Evolutionary conservation across 805 yeast genomes (phyloP), one percentile per base, ranked within the genome.

Genomic region (Myxozyma sirexii): DNA sequence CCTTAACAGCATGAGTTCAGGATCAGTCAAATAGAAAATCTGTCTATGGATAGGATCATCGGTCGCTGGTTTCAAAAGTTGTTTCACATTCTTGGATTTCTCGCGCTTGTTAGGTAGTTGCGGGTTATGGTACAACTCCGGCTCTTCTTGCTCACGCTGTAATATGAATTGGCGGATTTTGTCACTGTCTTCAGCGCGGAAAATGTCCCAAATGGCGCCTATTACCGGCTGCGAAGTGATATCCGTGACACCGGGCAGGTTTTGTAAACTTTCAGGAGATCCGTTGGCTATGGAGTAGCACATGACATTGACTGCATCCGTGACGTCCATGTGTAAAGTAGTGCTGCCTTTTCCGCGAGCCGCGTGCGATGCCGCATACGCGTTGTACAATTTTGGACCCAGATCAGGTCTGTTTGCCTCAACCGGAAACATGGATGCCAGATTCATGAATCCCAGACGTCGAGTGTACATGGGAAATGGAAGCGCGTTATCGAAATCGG

Each of bases 31-130:
- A 31, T 62, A 62, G 33, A 60, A 62, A 5, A 55, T 19, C 26
- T 62, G 66, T 15, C 65, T 58, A 42, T 60, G 64, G 29, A 62
- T 49, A 26, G 65, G 65, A 37, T 60, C 64, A 33, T 60, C 66
- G 1, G 60, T 59, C 13, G 43, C 41, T 3, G 38, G 13, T 51
- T 53, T 57, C 12, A 49, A 24, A 13, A 38, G 41, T 4, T 37
- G 10, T 23, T 44, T 45, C 29, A 48, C 45, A 17, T 31, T 19
- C 27, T 49, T 50, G n/a, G 46, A 21, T 23, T 37, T 53, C 29
- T 57, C 59, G 21, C 59, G 58, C 39, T 53, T 47, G 27, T 21
- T 23, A 7, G 53, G 23, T 17, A 41, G 29, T 17, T 44, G 44
- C 17, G 65, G 62, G 45, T 58, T 61, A 26, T 37, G 38, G 31